phyloP scores from a whole-genome alignment of 306 rosid species.

The Cucurbita argyrosperma region DNA sequence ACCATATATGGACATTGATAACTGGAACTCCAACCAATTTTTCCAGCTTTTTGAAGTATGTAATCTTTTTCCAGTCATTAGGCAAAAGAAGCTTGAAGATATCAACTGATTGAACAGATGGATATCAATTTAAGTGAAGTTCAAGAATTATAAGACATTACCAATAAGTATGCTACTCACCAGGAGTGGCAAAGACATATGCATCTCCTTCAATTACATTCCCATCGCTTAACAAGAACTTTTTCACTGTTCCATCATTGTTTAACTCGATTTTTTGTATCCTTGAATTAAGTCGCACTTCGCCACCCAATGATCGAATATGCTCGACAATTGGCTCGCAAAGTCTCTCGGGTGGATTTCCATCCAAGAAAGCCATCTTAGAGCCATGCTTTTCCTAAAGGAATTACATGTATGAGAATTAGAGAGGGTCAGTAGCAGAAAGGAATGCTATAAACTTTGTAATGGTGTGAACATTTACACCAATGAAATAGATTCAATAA shows the following conservation, averaged over 20 bases:
- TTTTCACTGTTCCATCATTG: constrained; percentile 74
- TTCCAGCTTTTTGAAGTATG: constrained; percentile 80
- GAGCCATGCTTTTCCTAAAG: constrained; percentile 93
- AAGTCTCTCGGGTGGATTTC: constrained; percentile 92
- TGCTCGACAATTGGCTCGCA: constrained; percentile 85
- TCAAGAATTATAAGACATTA: not conserved
- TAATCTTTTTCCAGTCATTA: constrained; percentile 71
- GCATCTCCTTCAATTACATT: constrained; percentile 73
- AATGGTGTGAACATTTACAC: not conserved
- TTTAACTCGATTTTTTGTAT: constrained; percentile 69
- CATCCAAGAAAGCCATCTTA: constrained; percentile 97
- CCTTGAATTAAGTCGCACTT: constrained; percentile 72
- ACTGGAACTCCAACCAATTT: constrained; percentile 94
- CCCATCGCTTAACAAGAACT: constrained; percentile 51
- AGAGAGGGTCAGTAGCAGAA: not conserved
- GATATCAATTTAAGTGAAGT: constrained; percentile 9
- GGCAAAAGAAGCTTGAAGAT: constrained; percentile 84
- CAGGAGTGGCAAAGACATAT: constrained; percentile 82
- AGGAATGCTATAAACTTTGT: not conserved
- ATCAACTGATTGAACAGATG: constrained; percentile 47
- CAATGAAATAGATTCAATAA: not conserved
- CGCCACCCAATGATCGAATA: constrained; percentile 76
- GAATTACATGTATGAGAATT: not conserved
- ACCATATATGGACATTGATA: constrained; percentile 94
- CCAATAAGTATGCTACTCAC: constrained; percentile 16